A percentile compares a stretch with the other conserved stretches of the same genome.
Evolutionary conservation across 2,329 filamentous ascomycete species (phyloP).

Genomic region (Venturia carpophila): DNA sequence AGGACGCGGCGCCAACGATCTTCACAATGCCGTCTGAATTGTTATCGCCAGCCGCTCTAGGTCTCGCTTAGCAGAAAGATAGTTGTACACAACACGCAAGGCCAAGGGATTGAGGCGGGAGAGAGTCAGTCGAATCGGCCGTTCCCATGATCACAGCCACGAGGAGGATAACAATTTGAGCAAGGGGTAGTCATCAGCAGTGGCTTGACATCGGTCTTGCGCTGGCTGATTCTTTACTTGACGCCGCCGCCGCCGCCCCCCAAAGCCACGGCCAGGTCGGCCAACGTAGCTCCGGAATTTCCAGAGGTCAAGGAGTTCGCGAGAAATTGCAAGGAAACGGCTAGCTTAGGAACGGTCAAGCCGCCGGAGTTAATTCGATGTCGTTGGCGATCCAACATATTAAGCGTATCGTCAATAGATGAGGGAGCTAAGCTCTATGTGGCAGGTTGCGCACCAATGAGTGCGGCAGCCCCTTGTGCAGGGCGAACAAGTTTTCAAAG

Average conservation of each 20-base stretch:
- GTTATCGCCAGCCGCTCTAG: background rate
- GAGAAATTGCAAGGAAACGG: background rate
- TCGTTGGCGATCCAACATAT: background rate
- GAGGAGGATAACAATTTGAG: background rate
- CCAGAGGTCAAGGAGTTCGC: background rate
- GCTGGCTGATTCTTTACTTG: background rate
- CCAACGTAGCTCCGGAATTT: background rate
- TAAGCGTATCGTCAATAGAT: background rate
- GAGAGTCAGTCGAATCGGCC: background rate
- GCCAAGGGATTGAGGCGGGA: background rate
- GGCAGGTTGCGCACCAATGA: constrained; percentile 1
- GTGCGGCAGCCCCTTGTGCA: background rate
- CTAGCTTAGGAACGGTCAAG: constrained; percentile 4
- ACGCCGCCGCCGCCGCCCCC: background rate
- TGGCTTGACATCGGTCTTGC: background rate
- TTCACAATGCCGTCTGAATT: background rate
- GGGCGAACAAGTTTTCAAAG: constrained; percentile 1
- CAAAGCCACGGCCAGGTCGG: background rate
- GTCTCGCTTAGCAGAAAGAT: background rate
- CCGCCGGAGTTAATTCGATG: background rate
- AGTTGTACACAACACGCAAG: background rate
- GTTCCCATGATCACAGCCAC: background rate
- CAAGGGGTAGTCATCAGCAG: background rate
- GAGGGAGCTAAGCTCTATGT: background rate
- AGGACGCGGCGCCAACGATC: background rate